Evolutionary conservation across 179 eudicot species (phyloP).

Genomic region (Beta macrorhiza): DNA sequence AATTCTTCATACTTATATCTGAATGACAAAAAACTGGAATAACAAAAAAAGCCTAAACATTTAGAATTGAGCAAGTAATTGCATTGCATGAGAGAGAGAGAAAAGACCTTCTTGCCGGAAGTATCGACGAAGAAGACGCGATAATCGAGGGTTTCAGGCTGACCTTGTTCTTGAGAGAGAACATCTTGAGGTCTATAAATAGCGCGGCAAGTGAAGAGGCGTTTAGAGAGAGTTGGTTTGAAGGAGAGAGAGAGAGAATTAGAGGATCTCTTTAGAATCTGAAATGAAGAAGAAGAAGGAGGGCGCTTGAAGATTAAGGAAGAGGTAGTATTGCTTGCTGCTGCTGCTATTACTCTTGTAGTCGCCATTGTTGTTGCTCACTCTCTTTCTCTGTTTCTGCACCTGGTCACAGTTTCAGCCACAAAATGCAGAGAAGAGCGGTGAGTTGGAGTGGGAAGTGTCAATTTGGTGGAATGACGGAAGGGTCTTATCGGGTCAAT

Average conservation of each 20-base stretch:
- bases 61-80: neutral
- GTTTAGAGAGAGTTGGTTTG: slow-evolving; percentile 38
- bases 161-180: slow-evolving; percentile 47
- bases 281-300: slow-evolving; percentile 22
- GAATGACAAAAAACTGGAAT: too few relatives aligned
- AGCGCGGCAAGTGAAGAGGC: slow-evolving; percentile 54
- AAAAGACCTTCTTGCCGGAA: slow-evolving; percentile 76
- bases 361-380: slow-evolving; percentile 44
- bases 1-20: too few relatives aligned
- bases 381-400: slow-evolving; percentile 1
- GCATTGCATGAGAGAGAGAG: neutral
- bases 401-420: slow-evolving; percentile 16
- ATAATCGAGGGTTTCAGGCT: slow-evolving; percentile 76
- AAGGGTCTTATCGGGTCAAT: slow-evolving; percentile 1
- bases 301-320: slow-evolving; percentile 49
- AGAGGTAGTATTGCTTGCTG: slow-evolving; percentile 39
- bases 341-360: slow-evolving; percentile 36
- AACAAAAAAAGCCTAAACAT: neutral
- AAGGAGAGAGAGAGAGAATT: slow-evolving; percentile 30
- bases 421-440: neutral
- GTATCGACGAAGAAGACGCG: slow-evolving; percentile 70
- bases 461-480: neutral
- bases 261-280: slow-evolving; percentile 27
- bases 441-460: neutral
- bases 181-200: slow-evolving; percentile 54